These are phyloP conservation scores for Podospora comata DNA, from an alignment of 495 filamentous ascomycete genomes.

Conservation along the genomic window DNA sequence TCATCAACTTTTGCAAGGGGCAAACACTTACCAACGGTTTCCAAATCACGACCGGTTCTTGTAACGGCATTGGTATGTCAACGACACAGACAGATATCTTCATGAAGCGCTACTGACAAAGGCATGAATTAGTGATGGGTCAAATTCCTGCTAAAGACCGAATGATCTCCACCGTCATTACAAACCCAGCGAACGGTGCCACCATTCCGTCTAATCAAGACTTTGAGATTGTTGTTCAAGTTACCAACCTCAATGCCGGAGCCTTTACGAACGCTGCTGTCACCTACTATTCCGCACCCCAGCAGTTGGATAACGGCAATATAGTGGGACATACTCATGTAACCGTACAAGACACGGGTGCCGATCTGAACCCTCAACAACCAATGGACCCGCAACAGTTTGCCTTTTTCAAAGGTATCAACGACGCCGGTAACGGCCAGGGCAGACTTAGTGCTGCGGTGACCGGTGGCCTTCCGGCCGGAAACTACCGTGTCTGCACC, in stretches of 20 bases:
- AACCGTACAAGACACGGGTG: constrained; percentile 53
- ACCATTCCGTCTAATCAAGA: constrained; percentile 39
- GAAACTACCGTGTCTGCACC: constrained; percentile 32
- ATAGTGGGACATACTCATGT: constrained; percentile 60
- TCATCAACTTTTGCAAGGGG: constrained; percentile 53
- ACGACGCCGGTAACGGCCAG: constrained; percentile 27
- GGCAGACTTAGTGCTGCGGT: constrained; percentile 26
- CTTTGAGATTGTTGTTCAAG: constrained; percentile 54
- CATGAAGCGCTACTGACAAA: background rate
- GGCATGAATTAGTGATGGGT: constrained; percentile 51
- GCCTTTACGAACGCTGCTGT: constrained; percentile 54
- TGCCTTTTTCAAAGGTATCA: constrained; percentile 32
- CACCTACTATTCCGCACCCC: constrained; percentile 59
- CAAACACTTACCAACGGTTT: constrained; percentile 54
- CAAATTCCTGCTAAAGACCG: constrained; percentile 53
- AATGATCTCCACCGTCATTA: constrained; percentile 59
- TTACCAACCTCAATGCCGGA: constrained; percentile 52
- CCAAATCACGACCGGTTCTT: constrained; percentile 50
- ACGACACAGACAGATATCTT: constrained; percentile 13
- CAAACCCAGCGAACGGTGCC: constrained; percentile 41
- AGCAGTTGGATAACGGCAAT: constrained; percentile 41
- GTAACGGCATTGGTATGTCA: constrained; percentile 51
- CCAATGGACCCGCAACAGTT: constrained; percentile 42
- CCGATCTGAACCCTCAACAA: constrained; percentile 34
- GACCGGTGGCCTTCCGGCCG: constrained; percentile 25